Percentiles rank a stretch among this genome's conserved stretches.
phyloP scores from a whole-genome alignment of 495 filamentous ascomycete species.

The Hypoxylon intermedium region DNA sequence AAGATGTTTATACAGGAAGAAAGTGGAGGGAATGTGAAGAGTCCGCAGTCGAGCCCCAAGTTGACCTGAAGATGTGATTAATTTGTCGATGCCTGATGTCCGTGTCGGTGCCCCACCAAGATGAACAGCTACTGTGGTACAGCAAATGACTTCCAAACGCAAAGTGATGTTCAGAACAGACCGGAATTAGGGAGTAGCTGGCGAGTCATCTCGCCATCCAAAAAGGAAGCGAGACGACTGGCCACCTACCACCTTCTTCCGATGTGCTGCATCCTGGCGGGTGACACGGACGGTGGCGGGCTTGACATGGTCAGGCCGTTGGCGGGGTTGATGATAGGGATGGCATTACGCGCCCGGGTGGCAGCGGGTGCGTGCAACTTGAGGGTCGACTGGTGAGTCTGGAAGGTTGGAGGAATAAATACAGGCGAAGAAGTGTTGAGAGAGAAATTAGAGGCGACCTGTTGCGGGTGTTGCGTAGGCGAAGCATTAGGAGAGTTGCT shows the following conservation, averaged over 20 bases:
- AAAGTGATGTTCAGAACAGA: slow-evolving; percentile 43
- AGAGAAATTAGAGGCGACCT: slow-evolving; percentile 77
- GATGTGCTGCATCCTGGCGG: slow-evolving; percentile 78
- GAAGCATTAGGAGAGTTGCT: slow-evolving; percentile 95
- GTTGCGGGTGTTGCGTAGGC: slow-evolving; percentile 71
- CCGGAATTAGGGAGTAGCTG: slow-evolving; percentile 31
- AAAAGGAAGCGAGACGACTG: slow-evolving; percentile 37
- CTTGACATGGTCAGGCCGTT: slow-evolving; percentile 88
- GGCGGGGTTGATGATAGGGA: slow-evolving; percentile 96
- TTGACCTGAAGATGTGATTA: slow-evolving; percentile 32
- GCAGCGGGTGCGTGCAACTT: slow-evolving; percentile 88
- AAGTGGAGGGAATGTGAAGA: slow-evolving; percentile 35
- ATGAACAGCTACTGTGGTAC: slow-evolving; percentile 38
- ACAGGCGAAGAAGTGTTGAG: slow-evolving; percentile 77
- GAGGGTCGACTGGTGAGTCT: slow-evolving; percentile 60
- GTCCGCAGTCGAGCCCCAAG: slow-evolving; percentile 35
- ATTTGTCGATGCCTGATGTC: slow-evolving; percentile 43
- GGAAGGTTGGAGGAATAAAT: slow-evolving; percentile 67
- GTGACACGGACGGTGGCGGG: slow-evolving; percentile 89
- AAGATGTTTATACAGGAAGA: slow-evolving; percentile 46
- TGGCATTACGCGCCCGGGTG: slow-evolving; percentile 89
- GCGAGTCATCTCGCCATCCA: slow-evolving; percentile 34
- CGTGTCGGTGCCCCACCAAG: slow-evolving; percentile 44
- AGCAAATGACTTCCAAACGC: slow-evolving; percentile 42
- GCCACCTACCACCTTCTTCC: slow-evolving; percentile 58